A percentile compares a stretch with the other conserved stretches of the same genome.
Evolutionary conservation across 768 basidiomycete species (phyloP).

Genomic region (Rhodotorula babjevae): DNA sequence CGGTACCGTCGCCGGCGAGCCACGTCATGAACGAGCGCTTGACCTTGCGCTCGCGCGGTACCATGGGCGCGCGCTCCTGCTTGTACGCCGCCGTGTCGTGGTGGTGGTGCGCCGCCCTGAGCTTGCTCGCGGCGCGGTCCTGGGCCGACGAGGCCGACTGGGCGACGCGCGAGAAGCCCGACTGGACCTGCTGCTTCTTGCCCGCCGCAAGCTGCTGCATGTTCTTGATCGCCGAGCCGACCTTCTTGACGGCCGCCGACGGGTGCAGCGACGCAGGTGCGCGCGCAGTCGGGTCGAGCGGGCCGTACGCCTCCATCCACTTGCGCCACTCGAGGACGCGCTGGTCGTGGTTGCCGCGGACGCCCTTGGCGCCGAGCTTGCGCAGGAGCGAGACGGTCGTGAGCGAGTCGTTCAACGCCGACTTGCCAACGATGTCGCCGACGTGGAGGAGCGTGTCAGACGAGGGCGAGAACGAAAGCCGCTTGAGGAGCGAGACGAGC

Average conservation of each 20-base stretch:
- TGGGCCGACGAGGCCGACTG: neutral
- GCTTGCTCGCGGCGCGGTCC: neutral
- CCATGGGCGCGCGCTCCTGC: neutral
- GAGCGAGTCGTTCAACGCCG: conserved; percentile 58
- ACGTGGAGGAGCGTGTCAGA: conserved; percentile 71
- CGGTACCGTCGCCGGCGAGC: neutral
- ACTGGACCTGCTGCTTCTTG: neutral
- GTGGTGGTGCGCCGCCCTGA: neutral
- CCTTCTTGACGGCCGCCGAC: neutral
- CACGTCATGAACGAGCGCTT: conserved; percentile 15
- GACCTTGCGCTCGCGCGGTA: neutral
- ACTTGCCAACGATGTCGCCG: conserved; percentile 78
- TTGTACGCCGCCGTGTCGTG: no score
- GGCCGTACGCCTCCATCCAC: conserved; percentile 59
- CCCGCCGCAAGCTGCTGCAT: neutral
- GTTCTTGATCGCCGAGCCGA: neutral
- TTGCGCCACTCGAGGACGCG: conserved; percentile 79
- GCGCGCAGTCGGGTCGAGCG: neutral
- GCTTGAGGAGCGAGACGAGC: conserved; percentile 54
- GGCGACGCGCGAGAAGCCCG: neutral
- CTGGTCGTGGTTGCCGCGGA: conserved; percentile 94
- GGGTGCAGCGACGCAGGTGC: neutral
- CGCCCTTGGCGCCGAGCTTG: conserved; percentile 64
- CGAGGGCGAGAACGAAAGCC: conserved; percentile 58
- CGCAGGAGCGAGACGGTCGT: conserved; percentile 21